Conservation (phyloP, 2,329 filamentous ascomycete species). For the Geosmithia putterillii region DNA sequence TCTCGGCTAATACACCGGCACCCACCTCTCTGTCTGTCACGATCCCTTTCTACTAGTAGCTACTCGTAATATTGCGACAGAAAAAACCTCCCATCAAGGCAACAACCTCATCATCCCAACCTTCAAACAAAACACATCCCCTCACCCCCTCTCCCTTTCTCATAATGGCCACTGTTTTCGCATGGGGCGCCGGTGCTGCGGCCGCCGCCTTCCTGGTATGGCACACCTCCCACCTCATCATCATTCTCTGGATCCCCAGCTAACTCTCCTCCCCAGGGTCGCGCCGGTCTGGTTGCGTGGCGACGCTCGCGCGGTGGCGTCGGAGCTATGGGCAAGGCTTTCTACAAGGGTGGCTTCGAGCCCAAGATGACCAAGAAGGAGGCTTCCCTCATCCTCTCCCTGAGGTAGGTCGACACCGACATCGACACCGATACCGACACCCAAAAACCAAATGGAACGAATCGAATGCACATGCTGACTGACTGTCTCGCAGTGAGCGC, state of each 20-base stretch:
- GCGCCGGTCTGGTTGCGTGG: constrained; percentile 82
- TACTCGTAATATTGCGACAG: no score
- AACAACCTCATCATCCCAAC: not conserved
- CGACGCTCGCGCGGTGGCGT: constrained; percentile 68
- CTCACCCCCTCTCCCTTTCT: not conserved
- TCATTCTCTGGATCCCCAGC: not conserved
- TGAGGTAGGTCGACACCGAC: constrained; percentile 49
- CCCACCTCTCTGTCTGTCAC: no score
- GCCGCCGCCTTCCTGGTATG: constrained; percentile 39
- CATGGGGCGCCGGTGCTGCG: constrained; percentile 33
- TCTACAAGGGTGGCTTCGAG: constrained; percentile 99
- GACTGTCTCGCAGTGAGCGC: constrained; percentile 52
- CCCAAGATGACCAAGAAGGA: constrained; percentile 86
- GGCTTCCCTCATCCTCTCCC: constrained; percentile 78
- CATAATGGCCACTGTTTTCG: constrained; percentile 30
- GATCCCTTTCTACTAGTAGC: no score
- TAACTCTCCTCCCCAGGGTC: constrained; percentile 46
- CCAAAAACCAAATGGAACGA: constrained; percentile 1
- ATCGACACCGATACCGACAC: no score
- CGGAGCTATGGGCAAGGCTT: constrained; percentile 75
- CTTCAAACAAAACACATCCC: not conserved
- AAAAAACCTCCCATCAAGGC: not conserved
- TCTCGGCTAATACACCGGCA: no score
- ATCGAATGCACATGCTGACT: constrained; percentile 1
- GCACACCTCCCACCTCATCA: not conserved